Conservation (phyloP, 495 filamentous ascomycete species). For the Rhizodiscina lignyota region DNA sequence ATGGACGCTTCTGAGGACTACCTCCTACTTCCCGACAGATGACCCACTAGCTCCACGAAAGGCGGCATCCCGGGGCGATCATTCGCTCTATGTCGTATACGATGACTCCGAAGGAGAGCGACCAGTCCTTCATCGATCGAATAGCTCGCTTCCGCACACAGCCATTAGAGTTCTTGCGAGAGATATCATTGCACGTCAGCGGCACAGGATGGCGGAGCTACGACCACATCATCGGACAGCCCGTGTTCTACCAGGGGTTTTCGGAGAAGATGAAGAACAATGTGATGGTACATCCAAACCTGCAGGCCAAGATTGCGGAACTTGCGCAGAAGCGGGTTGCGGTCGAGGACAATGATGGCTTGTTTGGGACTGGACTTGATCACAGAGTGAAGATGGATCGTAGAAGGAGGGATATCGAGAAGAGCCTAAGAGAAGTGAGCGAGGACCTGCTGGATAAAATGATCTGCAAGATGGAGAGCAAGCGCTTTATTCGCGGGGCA, state of each 20-base stretch:
- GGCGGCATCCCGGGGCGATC: no score
- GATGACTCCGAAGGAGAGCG: no score
- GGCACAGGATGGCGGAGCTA: slow-evolving; percentile 91
- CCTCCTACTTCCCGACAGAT: no score
- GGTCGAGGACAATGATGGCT: slow-evolving; percentile 57
- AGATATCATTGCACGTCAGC: slow-evolving; percentile 77
- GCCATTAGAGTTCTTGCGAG: slow-evolving; percentile 69
- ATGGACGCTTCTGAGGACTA: no score
- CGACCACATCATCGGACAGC: slow-evolving; percentile 76
- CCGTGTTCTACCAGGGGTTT: slow-evolving; percentile 85
- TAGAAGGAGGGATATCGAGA: slow-evolving; percentile 35
- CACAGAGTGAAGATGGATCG: slow-evolving; percentile 14
- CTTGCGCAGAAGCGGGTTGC: slow-evolving; percentile 56
- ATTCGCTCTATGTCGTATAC: no score
- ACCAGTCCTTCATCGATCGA: slow-evolving; percentile 60
- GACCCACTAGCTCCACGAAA: no score
- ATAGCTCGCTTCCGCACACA: slow-evolving; percentile 66
- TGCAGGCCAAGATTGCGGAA: slow-evolving; percentile 57
- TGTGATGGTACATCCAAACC: slow-evolving; percentile 56
- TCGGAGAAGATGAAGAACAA: slow-evolving; percentile 68
- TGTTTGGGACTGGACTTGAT: slow-evolving; percentile 17
- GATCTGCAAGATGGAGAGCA: slow-evolving; percentile 99
- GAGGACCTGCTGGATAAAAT: slow-evolving; percentile 78
- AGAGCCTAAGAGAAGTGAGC: slow-evolving; percentile 54
- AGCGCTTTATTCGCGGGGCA: slow-evolving; percentile 74